Evolutionary conservation across 106 monocot genomes (phyloP).

Genomic region (Dendrobium officinale): DNA sequence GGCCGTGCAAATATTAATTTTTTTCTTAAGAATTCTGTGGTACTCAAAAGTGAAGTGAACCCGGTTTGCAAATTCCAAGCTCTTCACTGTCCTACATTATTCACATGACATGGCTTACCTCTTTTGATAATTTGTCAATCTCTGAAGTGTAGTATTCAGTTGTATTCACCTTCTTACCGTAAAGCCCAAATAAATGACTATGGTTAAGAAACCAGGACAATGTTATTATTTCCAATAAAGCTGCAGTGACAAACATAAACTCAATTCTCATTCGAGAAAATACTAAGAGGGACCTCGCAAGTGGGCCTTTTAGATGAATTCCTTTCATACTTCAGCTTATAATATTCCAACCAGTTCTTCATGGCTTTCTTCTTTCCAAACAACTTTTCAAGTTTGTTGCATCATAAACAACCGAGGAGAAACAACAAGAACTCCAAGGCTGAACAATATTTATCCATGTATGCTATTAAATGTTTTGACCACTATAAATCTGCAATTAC

Average conservation of each 20-base stretch:
- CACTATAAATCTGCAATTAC: too few relatives aligned
- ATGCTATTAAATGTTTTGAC: not conserved
- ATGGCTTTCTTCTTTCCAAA: slow-evolving; percentile 57
- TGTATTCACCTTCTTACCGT: slow-evolving; percentile 75
- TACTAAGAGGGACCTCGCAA: slow-evolving; percentile 28
- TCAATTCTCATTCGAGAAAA: not conserved
- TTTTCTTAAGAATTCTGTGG: too few relatives aligned
- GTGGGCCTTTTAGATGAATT: slow-evolving; percentile 60
- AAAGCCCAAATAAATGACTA: slow-evolving; percentile 82
- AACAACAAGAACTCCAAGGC: not conserved
- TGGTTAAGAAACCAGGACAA: slow-evolving; percentile 12
- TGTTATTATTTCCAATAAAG: not conserved
- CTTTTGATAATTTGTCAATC: slow-evolving; percentile 66
- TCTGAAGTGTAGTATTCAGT: slow-evolving; percentile 71
- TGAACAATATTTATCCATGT: not conserved
- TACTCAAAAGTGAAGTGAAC: not conserved
- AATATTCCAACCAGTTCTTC: slow-evolving; percentile 79
- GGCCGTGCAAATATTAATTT: too few relatives aligned
- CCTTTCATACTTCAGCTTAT: slow-evolving; percentile 64
- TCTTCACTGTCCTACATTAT: not conserved
- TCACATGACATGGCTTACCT: slow-evolving; percentile 38
- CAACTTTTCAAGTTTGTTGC: slow-evolving; percentile 74
- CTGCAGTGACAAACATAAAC: not conserved
- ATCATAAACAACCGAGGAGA: slow-evolving; percentile 34
- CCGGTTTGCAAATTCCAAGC: not conserved